Conservation (phyloP, 2,329 filamentous ascomycete species). For the Aspergillus ruber region DNA sequence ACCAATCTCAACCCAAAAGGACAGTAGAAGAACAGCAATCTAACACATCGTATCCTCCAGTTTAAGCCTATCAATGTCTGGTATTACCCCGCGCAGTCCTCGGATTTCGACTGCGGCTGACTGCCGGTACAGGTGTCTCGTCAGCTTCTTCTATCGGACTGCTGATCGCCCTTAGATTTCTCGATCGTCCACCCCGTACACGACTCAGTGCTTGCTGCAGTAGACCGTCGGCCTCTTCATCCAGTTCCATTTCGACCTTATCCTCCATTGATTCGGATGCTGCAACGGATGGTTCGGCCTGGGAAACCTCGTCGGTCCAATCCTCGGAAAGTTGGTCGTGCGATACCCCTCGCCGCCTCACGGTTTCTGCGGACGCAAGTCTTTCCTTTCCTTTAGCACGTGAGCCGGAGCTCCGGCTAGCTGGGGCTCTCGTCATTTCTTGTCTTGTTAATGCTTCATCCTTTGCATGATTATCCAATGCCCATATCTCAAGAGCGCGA, state of each 20-base stretch:
- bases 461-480: conserved; percentile 30
- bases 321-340: conserved; percentile 21
- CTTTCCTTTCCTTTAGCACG: conserved; percentile 27
- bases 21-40: conserved; percentile 9
- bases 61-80: conserved; percentile 8
- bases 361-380: conserved; percentile 4
- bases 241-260: conserved; percentile 36
- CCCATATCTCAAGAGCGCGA: conserved; percentile 42
- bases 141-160: conserved; percentile 15
- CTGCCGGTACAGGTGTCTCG: conserved; percentile 15
- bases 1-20: neutral
- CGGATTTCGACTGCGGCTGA: conserved; percentile 13
- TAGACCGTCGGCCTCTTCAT: conserved; percentile 38
- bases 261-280: conserved; percentile 22
- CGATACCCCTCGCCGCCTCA: conserved; percentile 17
- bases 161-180: conserved; percentile 10
- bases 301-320: conserved; percentile 33
- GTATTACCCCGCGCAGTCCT: conserved; percentile 14
- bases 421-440: conserved; percentile 8
- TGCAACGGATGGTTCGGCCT: conserved; percentile 15
- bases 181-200: conserved; percentile 20
- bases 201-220: conserved; percentile 34
- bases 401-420: conserved; percentile 15
- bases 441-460: conserved; percentile 13
- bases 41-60: neutral